phyloP scores from a whole-genome alignment of 225 moss, liverwort and hornwort genomes.

The Polytrichum formosum region DNA sequence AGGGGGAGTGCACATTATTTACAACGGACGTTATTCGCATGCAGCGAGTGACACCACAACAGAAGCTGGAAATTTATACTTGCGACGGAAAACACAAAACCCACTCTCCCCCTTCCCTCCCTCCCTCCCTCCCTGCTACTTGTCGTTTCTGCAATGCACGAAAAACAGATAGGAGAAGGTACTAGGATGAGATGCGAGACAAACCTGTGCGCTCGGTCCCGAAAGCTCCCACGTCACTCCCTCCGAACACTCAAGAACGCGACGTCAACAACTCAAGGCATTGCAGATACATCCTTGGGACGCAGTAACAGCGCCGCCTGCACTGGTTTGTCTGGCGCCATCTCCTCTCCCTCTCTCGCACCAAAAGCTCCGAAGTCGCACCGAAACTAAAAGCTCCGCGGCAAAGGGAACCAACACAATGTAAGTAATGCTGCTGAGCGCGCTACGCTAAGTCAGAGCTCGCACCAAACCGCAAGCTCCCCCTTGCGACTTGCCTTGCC shows the following conservation, averaged over 20 bases:
- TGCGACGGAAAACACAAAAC: not conserved
- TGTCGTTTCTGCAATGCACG: not conserved
- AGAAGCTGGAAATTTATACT: not conserved
- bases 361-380: too few species aligned
- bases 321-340: not conserved
- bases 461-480: too few species aligned
- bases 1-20: too few species aligned
- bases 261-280: constrained; percentile 1
- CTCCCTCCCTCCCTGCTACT: not conserved
- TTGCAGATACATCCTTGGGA: not conserved
- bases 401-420: too few species aligned
- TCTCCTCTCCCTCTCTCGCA: not conserved
- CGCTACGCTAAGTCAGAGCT: too few species aligned
- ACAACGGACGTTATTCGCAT: not conserved
- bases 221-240: not conserved
- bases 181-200: not conserved
- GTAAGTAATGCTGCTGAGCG: too few species aligned
- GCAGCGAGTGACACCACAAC: not conserved
- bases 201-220: not conserved
- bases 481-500: too few species aligned
- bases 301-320: not conserved
- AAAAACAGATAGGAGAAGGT: not conserved
- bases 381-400: too few species aligned
- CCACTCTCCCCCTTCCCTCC: not conserved
- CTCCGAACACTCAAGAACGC: not conserved